Percentiles rank a stretch among this genome's conserved stretches.
Conservation (phyloP, 2,329 filamentous ascomycete genomes). For the Aspergillus thermomutatus region DNA sequence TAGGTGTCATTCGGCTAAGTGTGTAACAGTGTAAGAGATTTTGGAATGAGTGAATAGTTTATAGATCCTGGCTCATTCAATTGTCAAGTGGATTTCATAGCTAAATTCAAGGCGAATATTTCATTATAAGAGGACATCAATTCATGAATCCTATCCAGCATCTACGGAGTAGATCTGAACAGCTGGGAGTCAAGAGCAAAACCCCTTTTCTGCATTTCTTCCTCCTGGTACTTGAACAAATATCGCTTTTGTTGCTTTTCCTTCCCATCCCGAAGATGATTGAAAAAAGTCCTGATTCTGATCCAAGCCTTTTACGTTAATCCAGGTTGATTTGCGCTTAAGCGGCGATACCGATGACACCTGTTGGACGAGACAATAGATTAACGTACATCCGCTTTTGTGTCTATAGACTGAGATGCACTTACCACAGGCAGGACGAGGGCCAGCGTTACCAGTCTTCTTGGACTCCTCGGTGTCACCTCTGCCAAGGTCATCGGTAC, state of each 20-base stretch:
- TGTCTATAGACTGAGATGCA: slow-evolving; percentile 10
- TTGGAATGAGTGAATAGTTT: not conserved
- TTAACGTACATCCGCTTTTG: not conserved
- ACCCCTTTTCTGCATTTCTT: not conserved
- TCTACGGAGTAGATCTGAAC: slow-evolving; percentile 5
- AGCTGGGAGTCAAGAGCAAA: not conserved
- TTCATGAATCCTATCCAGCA: slow-evolving; percentile 7
- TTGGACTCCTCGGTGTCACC: slow-evolving; percentile 90
- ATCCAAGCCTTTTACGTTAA: slow-evolving; percentile 12
- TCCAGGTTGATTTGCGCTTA: slow-evolving; percentile 44
- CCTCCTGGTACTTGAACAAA: not conserved
- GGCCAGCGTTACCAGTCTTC: slow-evolving; percentile 96
- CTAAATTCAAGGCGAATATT: not conserved
- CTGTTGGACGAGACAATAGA: slow-evolving; percentile 36
- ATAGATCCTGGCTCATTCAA: not conserved
- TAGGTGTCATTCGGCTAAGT: not conserved
- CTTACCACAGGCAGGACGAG: slow-evolving; percentile 89
- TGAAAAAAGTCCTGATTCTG: slow-evolving; percentile 3
- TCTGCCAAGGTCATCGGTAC: slow-evolving; percentile 95
- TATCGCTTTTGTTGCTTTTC: slow-evolving; percentile 1
- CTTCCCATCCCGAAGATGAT: not conserved
- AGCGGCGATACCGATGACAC: slow-evolving; percentile 83
- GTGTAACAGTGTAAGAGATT: not conserved
- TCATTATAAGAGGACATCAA: not conserved
- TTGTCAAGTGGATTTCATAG: not conserved